Percentiles rank a stretch among this genome's conserved stretches.
Evolutionary conservation across 148 eudicot genomes (phyloP).

Genomic region (Selenicereus undatus): DNA sequence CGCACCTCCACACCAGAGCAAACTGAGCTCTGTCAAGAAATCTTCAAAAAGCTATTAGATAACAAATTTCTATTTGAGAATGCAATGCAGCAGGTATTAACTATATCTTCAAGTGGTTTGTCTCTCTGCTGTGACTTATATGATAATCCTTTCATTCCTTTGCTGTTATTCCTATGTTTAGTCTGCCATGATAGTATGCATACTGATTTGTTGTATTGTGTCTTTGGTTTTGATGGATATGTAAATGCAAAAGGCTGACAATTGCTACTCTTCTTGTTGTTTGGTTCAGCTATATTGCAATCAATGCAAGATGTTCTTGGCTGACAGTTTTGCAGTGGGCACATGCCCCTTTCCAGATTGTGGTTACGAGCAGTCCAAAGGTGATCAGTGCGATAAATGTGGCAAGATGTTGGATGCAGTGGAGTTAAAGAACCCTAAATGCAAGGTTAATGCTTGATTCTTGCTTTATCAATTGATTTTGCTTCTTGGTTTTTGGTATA

Average conservation of each 20-base stretch:
- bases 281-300: slow-evolving; percentile 68
- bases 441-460: slow-evolving; percentile 47
- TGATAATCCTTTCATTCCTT: too few relatives aligned
- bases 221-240: too few relatives aligned
- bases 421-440: slow-evolving; percentile 68
- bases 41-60: slow-evolving; percentile 66
- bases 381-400: slow-evolving; percentile 95
- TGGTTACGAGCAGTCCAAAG: slow-evolving; percentile 83
- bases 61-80: slow-evolving; percentile 83
- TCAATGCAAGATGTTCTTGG: slow-evolving; percentile 66
- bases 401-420: slow-evolving; percentile 80
- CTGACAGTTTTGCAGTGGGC: slow-evolving; percentile 89
- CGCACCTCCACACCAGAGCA: slow-evolving; percentile 87
- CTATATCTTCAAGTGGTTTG: too few relatives aligned
- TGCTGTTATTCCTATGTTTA: too few relatives aligned
- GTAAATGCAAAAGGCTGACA: too few relatives aligned
- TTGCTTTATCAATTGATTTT: too few relatives aligned
- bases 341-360: slow-evolving; percentile 75
- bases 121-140: too few relatives aligned
- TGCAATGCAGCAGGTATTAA: slow-evolving; percentile 75
- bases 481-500: too few relatives aligned
- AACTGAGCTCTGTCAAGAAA: slow-evolving; percentile 82
- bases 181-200: not conserved
- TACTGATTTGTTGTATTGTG: not conserved
- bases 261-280: not conserved